Base-by-base conservation (phyloP, 2,329 filamentous ascomycete genomes). In the Pseudogymnoascus sp. region DNA sequence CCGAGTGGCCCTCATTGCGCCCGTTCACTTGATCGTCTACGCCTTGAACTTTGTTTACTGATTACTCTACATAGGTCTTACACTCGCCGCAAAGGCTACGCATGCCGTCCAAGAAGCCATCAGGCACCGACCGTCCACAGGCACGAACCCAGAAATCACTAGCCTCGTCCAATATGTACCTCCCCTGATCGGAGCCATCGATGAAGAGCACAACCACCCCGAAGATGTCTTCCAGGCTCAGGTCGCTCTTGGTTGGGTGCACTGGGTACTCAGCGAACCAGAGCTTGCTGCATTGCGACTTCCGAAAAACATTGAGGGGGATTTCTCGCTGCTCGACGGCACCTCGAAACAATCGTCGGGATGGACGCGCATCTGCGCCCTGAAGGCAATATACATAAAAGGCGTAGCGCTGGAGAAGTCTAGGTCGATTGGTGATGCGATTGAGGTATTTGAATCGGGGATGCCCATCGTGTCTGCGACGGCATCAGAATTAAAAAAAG, bases 181-280 rank as follows among this genome's bases (percentile, higher is more conserved):
- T 37, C 65, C 78, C 65, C 77, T 88, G 3, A 70, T 80, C 60
- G 72, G 77, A 42, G 82, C 80, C 13, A 83, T 89, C 67, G 84
- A 86, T 5, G 78, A 79, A 60, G 86, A 87, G 68, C 75, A 77
- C 4, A 71, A 70, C 6, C 75, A 79, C 66, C 72, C 74, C 10
- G 81, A 87, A 71, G 85, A 88, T 67, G 79, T 75, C 61, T 87
- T 93, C 67, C 91, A 96, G 74, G 92, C 91, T 33, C 87, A 85
- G 64, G 86, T 94, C 60, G 94, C 90, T 73, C 74, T 93, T 48
- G 92, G 87, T 61, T 95, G 92, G 89, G 79, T 96, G 69, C 86
- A 95, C 71, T 96, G 89, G 85, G 83, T 86, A 7, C 75, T 88
- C 60, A 86, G 84, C 35, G 88, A 95, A 67, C 88, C 88, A 66